A percentile compares a stretch with the other conserved stretches of the same genome.
phyloP scores from a whole-genome alignment of 345 rosid genomes.

The Ricinus communis region DNA sequence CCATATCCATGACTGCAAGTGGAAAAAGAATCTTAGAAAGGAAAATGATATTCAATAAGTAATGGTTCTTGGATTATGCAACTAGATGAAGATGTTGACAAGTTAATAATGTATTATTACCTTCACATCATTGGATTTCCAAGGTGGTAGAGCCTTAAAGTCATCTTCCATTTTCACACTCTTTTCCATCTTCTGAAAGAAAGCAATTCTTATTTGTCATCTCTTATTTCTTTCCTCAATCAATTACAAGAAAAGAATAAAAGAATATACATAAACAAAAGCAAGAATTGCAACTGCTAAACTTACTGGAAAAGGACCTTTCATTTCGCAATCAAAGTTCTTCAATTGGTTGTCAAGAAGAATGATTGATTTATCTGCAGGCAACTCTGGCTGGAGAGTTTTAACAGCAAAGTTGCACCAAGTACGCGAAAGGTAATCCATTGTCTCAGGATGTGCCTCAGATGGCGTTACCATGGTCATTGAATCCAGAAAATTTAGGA shows the following conservation, averaged over 20 bases:
- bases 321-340: conserved; percentile 40
- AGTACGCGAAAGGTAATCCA: conserved; percentile 84
- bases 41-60: background rate
- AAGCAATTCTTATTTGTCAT: background rate
- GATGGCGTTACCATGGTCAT: conserved; percentile 51
- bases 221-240: background rate
- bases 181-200: conserved; percentile 54
- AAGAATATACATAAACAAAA: background rate
- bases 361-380: conserved; percentile 43
- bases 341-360: conserved; percentile 43
- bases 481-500: conserved; percentile 33
- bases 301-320: conserved; percentile 56
- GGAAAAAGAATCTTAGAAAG: background rate
- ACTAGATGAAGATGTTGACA: background rate
- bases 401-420: conserved; percentile 94
- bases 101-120: conserved; percentile 27
- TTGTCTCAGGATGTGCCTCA: conserved; percentile 82
- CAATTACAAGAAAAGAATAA: background rate
- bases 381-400: conserved; percentile 58
- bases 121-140: conserved; percentile 92
- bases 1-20: conserved; percentile 92
- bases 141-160: conserved; percentile 65
- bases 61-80: background rate
- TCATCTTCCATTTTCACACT: conserved; percentile 60
- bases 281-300: background rate